These are phyloP conservation scores for Cladosporium cucumerinum DNA, from an alignment of 2,329 filamentous ascomycete genomes.

Conservation along the genomic window DNA sequence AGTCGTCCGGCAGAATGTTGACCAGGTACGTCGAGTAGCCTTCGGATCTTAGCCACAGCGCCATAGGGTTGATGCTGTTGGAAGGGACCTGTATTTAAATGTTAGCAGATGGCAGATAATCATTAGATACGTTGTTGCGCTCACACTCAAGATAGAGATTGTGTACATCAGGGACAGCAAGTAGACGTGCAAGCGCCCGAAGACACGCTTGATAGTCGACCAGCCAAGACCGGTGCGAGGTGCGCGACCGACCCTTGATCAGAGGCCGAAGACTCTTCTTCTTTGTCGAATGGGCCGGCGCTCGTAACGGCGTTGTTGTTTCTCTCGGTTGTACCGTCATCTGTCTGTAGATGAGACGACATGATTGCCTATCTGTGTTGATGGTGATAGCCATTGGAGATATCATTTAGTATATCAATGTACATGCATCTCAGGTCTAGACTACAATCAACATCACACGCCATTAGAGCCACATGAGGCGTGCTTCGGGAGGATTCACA, in stretches of 20 bases:
- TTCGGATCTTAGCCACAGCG: conserved; percentile 43
- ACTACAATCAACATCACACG: neutral
- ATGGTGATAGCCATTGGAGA: neutral
- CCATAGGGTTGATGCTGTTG: conserved; percentile 11
- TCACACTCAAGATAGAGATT: conserved; percentile 59
- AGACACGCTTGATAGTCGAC: conserved; percentile 55
- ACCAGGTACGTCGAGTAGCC: conserved; percentile 54
- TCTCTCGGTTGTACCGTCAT: neutral
- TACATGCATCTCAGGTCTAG: neutral
- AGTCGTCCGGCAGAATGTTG: conserved; percentile 51
- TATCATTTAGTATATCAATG: neutral
- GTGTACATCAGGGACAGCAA: conserved; percentile 57
- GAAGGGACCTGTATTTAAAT: neutral
- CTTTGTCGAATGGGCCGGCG: neutral
- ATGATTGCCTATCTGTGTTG: neutral
- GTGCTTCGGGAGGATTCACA: neutral
- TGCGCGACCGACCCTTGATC: conserved; percentile 43
- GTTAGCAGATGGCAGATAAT: conserved; percentile 17
- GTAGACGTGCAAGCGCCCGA: conserved; percentile 64
- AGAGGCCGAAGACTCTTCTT: neutral
- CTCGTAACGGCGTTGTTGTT: neutral
- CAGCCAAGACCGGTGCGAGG: conserved; percentile 38
- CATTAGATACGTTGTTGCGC: conserved; percentile 20
- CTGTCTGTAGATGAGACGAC: neutral
- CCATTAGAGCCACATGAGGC: neutral